Base-by-base conservation (phyloP, 441 rosid genomes). In the Adansonia rubrostipa region DNA sequence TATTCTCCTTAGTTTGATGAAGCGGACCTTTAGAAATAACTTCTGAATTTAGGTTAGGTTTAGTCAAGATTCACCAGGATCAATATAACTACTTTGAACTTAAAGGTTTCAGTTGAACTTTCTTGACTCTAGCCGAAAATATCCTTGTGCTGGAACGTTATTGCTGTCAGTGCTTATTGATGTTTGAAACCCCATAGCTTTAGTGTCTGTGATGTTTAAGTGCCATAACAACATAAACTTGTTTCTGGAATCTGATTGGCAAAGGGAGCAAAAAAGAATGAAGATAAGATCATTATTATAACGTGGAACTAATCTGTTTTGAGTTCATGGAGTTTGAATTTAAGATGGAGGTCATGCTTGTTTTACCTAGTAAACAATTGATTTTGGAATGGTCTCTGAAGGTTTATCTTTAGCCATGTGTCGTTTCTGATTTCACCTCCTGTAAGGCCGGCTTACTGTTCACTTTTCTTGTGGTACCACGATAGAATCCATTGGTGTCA, bases 101-200 rank as follows among this genome's bases (percentile, higher is more conserved):
- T 36, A 36, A 36, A 36, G 40, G 40, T 36, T 36, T 36, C 40
- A 36, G 40, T 36, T 36, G 40, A 36, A 36, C 40, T 36, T 36
- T 36, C 40, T 36, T 3, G 40, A 53, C 58, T 53, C 58, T 53
- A 53, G 62, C 19, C 19, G 24, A 47, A 74, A 68, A 19, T 19
- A 4, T 68, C 72, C 36, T 47, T 19, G 36, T 19, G n/a, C 54
- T 10, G 36, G n/a, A 67, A 68, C 1, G 2, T 47, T 42, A 20
- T 45, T 68, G 17, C 5, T 0, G 74, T 22, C 13, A 48, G 50
- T 24, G 57, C 50, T 47, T 50, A 24, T 14, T 24, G 60, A 50
- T 70, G 45, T 13, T 50, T 22, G 73, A 51, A 69, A 6, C 57
- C 73, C 73, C 6, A 44, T 47, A 48, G 73, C 42, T 48, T 69